Evolutionary conservation across 371 early-diverging fungal genomes (phyloP), one percentile per base, ranked within the genome.

Genomic region (Furculomyces boomerangus): DNA sequence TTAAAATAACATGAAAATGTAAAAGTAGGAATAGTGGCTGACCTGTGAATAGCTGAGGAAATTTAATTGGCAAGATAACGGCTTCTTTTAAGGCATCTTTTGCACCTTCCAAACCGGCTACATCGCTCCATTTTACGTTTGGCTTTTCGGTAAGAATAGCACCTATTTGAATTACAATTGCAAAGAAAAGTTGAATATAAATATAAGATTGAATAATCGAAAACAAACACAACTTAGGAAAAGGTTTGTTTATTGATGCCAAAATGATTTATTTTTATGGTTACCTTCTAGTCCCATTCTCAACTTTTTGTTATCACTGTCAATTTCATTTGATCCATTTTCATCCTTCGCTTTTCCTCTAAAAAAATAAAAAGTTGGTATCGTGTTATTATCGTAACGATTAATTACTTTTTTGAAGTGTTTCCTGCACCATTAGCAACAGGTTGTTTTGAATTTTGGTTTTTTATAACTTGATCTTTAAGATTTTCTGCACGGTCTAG

Each of bases 51-150:
- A 93, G 73, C 63, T 86, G 86, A 7, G 97, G 95, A 30, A 89
- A 63, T 43, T 76, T 62, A 83, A 96, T 84, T 20, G 97, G 97
- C 81, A 83, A 92, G 2, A 86, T 76, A 0, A 89, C 83, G 1
- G 77, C 74, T 63, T 88, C 86, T 28, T 73, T 76, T 48, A 96
- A 86, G 0, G 83, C 74, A 40, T 69, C 64, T 72, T 98, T 99
- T 47, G 99, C 99, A 1, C 75, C 82, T 57, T 98, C 98, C 60
- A 99, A 70, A 30, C 99, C 99, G 28, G 98, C 99, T 35, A 99
- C 88, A 71, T 99, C 99, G 3, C 82, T 80, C 94, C 95, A 97
- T 45, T 76, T 79, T 40, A 96, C 85, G 66, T 94, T 90, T 31
- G 95, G 95, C 60, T 90, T 93, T 60, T 94, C 94, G 31, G 84